These are phyloP conservation scores for Trichoderma simmonsii DNA, from an alignment of 2,329 filamentous ascomycete species.

Conservation along the genomic window DNA sequence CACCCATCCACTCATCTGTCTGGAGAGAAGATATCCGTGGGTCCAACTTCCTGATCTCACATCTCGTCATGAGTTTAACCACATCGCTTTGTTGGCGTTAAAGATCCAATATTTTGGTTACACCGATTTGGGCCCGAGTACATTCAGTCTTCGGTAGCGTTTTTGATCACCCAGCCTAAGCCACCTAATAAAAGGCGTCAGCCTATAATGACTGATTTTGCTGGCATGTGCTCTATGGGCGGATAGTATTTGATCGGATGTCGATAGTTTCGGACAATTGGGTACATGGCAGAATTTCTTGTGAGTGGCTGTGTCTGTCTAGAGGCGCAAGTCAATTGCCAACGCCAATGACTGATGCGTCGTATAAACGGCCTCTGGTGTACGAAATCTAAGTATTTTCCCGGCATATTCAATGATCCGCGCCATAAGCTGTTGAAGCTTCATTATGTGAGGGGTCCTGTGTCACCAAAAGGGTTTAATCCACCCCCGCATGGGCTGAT, in stretches of 20 bases:
- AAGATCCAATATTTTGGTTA: background rate
- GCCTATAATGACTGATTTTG: background rate
- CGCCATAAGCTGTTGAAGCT: background rate
- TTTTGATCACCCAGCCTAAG: background rate
- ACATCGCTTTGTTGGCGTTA: accelerated
- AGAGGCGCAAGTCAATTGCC: too few species aligned
- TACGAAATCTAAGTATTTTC: background rate
- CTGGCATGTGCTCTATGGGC: background rate
- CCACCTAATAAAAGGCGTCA: background rate
- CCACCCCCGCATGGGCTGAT: background rate
- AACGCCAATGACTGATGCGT: background rate
- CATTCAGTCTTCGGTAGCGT: background rate
- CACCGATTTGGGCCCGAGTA: background rate
- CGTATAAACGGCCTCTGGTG: background rate
- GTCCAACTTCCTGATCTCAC: background rate
- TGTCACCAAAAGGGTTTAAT: too few species aligned
- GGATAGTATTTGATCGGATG: background rate
- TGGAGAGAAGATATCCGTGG: background rate
- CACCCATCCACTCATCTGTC: background rate
- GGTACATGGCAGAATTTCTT: background rate
- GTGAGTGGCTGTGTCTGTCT: background rate
- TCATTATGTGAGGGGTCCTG: background rate
- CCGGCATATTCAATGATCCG: background rate
- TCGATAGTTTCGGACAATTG: background rate
- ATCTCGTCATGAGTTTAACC: background rate